These are phyloP conservation scores for Apiospora aurea DNA, from an alignment of 2,329 filamentous ascomycete genomes.

Conservation along the genomic window DNA sequence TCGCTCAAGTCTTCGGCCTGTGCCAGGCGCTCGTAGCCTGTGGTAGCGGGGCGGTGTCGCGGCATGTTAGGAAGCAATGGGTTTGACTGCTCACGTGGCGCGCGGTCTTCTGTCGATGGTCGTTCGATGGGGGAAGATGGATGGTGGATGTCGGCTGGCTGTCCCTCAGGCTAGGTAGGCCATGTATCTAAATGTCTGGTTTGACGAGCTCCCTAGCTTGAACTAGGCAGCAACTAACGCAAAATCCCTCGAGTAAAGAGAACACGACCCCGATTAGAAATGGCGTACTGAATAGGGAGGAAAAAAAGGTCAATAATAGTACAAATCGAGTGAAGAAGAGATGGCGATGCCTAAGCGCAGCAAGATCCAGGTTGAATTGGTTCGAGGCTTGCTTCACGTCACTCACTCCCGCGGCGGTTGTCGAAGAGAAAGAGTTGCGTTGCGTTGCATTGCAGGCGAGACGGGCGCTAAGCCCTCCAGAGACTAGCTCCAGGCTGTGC, in stretches of 20 bases:
- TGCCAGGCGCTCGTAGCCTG: constrained; percentile 84
- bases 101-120: constrained; percentile 21
- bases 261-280: neutral
- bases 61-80: constrained; percentile 60
- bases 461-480: neutral
- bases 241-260: neutral
- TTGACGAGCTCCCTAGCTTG: neutral
- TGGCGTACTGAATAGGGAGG: neutral
- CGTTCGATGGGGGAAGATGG: neutral
- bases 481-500: neutral
- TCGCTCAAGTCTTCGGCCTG: constrained; percentile 81
- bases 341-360: neutral
- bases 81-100: constrained; percentile 4
- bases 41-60: constrained; percentile 73
- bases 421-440: neutral
- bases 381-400: constrained; percentile 1
- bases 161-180: neutral
- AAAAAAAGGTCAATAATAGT: neutral
- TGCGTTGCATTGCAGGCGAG: neutral
- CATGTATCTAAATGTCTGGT: neutral
- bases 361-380: neutral
- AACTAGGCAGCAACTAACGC: constrained; percentile 5
- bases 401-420: neutral
- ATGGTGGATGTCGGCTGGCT: constrained; percentile 8
- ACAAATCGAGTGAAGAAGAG: neutral